Base-by-base conservation (phyloP, 2,329 filamentous ascomycete species). In the Pseudocercospora eumusae region DNA sequence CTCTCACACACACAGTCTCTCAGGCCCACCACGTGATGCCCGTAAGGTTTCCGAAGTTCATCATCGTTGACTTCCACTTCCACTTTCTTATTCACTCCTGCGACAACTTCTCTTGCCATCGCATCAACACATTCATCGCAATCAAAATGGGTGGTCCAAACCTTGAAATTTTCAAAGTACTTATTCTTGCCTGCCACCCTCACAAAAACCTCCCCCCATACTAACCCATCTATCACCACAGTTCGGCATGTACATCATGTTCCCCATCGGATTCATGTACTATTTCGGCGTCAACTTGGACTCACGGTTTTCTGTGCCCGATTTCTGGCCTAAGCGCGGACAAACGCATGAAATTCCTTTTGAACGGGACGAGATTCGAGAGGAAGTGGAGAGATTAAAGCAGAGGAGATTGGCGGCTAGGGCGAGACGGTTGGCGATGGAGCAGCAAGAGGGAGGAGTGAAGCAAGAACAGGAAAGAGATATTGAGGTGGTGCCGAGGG, bases 201-300 rank as follows among this genome's bases (percentile, higher is more conserved):
- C n/a, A n/a, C n/a, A n/a, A n/a, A 4, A 18, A 4, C 15, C 21
- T 1, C 10, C 23, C 20, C 33, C 44, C 44, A 27, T 36, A 31
- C 25, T 18, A 20, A 33, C 21, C 8, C 23, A 23, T 9, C 13
- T 7, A 45, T 21, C 8, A 18, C 42, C 3, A 5, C 56, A 97
- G 93, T 99, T 99, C 78, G 93, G 93, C 81, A 91, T 96, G 85
- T 99, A 99, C 82, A 88, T 99, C 81, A 89, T 97, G 84, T 99
- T 99, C 80, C 95, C 95, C 18, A 98, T 99, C 73, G 92, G 91
- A 71, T 93, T 95, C 83, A 99, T 99, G 95, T 98, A 96, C 84
- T 99, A 99, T 82, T 99, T 98, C 78, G 95, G 95, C 75, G 96
- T 93, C 60, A 99, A 99, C 78, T 91, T 99, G 75, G 95, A 99